These are phyloP conservation scores for Elsinoe ampelina DNA, from an alignment of 2,329 filamentous ascomycete genomes.

Conservation along the genomic window DNA sequence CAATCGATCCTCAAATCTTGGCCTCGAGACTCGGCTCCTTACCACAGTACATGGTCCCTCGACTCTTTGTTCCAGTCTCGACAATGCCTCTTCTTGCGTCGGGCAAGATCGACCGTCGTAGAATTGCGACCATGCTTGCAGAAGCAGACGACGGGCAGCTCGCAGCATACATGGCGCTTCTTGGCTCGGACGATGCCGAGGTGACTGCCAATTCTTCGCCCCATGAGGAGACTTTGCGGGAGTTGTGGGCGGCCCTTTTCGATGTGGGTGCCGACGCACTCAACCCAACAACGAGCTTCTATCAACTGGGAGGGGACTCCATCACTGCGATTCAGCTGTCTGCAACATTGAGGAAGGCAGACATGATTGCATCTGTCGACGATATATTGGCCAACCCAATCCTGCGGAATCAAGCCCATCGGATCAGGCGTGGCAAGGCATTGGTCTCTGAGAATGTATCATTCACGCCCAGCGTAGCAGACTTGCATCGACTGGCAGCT, in stretches of 20 bases:
- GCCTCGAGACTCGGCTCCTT: conserved; percentile 4
- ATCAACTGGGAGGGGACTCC: conserved; percentile 52
- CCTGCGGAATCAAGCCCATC: not conserved
- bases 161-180: not conserved
- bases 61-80: not conserved
- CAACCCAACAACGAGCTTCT: conserved; percentile 50
- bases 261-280: conserved; percentile 39
- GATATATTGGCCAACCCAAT: not conserved
- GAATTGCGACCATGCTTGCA: not conserved
- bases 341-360: not conserved
- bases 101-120: conserved; percentile 26
- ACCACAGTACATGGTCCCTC: conserved; percentile 26
- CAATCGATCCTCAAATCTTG: not conserved
- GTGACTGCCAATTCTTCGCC: not conserved
- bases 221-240: conserved; percentile 32
- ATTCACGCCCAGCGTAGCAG: not conserved
- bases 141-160: not conserved
- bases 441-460: not conserved
- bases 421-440: not conserved
- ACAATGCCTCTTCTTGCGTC: conserved; percentile 20
- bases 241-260: conserved; percentile 43
- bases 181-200: not conserved
- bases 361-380: not conserved
- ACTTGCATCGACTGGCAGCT: not conserved
- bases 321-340: conserved; percentile 50